phyloP scores from a whole-genome alignment of 768 basidiomycete species.

The Cantharellus anzutake region DNA sequence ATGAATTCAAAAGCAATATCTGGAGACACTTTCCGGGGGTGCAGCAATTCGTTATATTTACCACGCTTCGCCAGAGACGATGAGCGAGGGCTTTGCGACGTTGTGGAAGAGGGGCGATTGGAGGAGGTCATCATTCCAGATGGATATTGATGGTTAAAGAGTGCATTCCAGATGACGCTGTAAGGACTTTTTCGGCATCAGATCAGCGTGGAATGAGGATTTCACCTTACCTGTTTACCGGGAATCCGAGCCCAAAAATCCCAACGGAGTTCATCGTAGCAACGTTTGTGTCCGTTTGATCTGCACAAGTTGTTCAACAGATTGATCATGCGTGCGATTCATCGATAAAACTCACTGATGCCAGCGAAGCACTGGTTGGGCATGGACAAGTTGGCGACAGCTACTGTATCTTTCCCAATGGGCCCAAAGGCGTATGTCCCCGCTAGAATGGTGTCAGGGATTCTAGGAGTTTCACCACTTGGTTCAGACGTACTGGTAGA shows the following conservation, averaged over 20 bases:
- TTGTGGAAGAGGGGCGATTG: not conserved
- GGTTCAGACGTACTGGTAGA: conserved; percentile 40
- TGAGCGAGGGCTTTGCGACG: not conserved
- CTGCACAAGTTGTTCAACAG: conserved; percentile 22
- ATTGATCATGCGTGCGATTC: not conserved
- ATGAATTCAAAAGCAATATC: not conserved
- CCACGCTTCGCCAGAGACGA: not conserved
- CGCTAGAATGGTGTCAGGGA: not conserved
- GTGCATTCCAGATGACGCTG: conserved; percentile 29
- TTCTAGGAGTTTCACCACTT: conserved; percentile 16
- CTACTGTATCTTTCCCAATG: conserved; percentile 39
- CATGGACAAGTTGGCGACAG: conserved; percentile 32
- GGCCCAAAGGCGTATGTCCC: conserved; percentile 20
- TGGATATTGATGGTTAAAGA: conserved; percentile 14
- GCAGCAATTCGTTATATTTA: too few species aligned
- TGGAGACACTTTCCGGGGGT: not conserved
- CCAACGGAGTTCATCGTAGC: conserved; percentile 37
- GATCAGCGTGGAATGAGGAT: not conserved
- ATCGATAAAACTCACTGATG: not conserved
- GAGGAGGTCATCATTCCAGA: not conserved
- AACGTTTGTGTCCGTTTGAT: conserved; percentile 47
- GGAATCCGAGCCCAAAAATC: conserved; percentile 61
- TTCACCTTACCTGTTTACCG: conserved; percentile 37
- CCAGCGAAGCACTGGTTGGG: conserved; percentile 11
- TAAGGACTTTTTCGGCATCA: not conserved